Evolutionary conservation across 1,284 basidiomycete genomes (phyloP).

Genomic region (Tilletia walkeri): DNA sequence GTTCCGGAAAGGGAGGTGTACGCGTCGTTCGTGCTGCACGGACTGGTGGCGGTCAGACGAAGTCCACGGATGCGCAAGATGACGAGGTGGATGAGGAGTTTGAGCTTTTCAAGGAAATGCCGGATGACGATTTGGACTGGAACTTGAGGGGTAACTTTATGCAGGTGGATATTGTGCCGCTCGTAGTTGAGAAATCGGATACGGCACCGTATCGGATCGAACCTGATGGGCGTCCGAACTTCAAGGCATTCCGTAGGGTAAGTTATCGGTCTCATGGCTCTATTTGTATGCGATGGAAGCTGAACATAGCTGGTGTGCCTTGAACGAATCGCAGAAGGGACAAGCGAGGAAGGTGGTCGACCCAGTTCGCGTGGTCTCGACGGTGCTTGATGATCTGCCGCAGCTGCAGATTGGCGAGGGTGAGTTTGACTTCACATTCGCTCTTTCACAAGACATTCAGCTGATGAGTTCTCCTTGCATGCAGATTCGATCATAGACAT

Average conservation of each 20-base stretch:
- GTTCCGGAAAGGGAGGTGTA: too few species aligned
- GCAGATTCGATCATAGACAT: conserved; percentile 4
- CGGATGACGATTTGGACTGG: conserved; percentile 37
- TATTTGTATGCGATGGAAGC: not conserved
- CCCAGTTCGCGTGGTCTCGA: not conserved
- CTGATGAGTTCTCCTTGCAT: not conserved
- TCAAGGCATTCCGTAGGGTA: conserved; percentile 24
- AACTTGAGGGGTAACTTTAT: conserved; percentile 45
- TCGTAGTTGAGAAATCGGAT: conserved; percentile 22
- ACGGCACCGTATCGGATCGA: not conserved
- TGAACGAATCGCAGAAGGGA: not conserved
- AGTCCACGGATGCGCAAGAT: conserved; percentile 19
- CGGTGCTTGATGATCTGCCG: not conserved
- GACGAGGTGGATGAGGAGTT: conserved; percentile 34
- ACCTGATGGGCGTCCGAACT: conserved; percentile 21
- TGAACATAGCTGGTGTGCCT: not conserved
- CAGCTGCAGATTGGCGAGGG: conserved; percentile 15
- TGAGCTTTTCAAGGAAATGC: conserved; percentile 36
- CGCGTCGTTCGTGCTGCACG: not conserved
- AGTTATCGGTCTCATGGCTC: not conserved
- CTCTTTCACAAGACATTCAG: not conserved
- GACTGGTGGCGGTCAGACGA: conserved; percentile 10
- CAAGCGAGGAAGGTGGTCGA: not conserved
- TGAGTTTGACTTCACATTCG: not conserved
- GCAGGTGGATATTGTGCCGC: conserved; percentile 48